Conservation (phyloP, 768 basidiomycete genomes). For the Hirschioporus abietinus region DNA sequence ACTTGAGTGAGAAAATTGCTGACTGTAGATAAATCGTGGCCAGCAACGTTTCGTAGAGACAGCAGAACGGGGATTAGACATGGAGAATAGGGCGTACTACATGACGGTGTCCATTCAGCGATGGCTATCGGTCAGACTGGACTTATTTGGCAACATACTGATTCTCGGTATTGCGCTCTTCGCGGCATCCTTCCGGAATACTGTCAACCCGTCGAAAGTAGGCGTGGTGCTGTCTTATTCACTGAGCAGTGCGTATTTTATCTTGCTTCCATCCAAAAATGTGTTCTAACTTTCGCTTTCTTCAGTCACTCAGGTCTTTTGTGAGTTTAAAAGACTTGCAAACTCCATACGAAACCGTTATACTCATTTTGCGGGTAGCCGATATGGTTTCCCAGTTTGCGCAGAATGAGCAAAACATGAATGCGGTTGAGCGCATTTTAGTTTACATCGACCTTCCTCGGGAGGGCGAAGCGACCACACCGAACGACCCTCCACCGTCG, state of each 20-base stretch:
- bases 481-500: slow-evolving; percentile 39
- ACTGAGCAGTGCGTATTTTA: slow-evolving; percentile 16
- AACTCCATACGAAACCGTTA: neutral
- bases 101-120: slow-evolving; percentile 62
- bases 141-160: slow-evolving; percentile 61
- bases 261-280: slow-evolving; percentile 23
- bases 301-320: slow-evolving; percentile 15
- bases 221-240: slow-evolving; percentile 58
- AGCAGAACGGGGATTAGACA: slow-evolving; percentile 49
- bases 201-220: slow-evolving; percentile 54
- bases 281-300: neutral
- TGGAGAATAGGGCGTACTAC: slow-evolving; percentile 58
- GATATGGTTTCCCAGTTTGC: slow-evolving; percentile 14
- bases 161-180: slow-evolving; percentile 68
- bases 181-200: slow-evolving; percentile 52
- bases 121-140: slow-evolving; percentile 60
- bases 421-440: slow-evolving; percentile 28
- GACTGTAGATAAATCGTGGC: neutral
- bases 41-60: slow-evolving; percentile 44
- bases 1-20: neutral
- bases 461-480: slow-evolving; percentile 33
- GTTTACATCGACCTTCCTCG: slow-evolving; percentile 30
- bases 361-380: neutral
- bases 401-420: slow-evolving; percentile 23
- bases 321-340: slow-evolving; percentile 8